These are phyloP conservation scores for Glaciozyma antarctica DNA, from an alignment of 768 basidiomycete genomes.

Conservation along the genomic window DNA sequence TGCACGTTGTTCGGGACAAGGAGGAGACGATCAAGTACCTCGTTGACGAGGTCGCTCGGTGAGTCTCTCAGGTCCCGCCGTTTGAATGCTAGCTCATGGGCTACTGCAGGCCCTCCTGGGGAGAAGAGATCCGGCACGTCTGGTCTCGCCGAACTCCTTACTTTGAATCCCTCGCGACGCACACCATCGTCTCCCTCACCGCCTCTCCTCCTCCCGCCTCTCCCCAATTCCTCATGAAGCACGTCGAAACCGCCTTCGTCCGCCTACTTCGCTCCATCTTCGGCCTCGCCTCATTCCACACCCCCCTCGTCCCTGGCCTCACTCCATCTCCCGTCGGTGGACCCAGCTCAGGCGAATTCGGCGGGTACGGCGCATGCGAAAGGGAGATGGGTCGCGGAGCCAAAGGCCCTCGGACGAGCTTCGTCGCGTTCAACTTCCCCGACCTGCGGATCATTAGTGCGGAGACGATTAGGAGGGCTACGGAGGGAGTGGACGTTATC, in stretches of 20 bases:
- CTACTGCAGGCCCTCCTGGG: constrained; percentile 19
- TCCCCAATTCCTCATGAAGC: constrained; percentile 31
- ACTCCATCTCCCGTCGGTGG: constrained; percentile 8
- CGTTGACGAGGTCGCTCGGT: constrained; percentile 29
- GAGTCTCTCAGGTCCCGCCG: not conserved
- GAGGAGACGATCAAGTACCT: constrained; percentile 32
- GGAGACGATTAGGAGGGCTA: constrained; percentile 36
- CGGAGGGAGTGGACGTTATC: constrained; percentile 72
- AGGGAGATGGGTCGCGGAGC: constrained; percentile 22
- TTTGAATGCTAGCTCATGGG: not conserved
- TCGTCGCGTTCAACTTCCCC: constrained; percentile 28
- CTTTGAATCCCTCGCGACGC: constrained; percentile 29
- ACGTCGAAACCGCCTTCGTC: constrained; percentile 32
- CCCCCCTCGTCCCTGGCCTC: constrained; percentile 21
- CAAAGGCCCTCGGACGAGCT: constrained; percentile 24
- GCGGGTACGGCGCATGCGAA: constrained; percentile 28
- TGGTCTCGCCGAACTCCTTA: constrained; percentile 29
- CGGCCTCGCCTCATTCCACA: constrained; percentile 27
- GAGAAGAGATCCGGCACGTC: constrained; percentile 29
- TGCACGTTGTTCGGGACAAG: constrained; percentile 65
- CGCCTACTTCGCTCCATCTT: constrained; percentile 30
- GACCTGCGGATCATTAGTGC: constrained; percentile 17
- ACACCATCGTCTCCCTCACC: constrained; percentile 33
- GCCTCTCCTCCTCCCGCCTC: constrained; percentile 22
- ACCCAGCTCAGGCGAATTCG: constrained; percentile 23